Conservation (phyloP, 306 rosid species). For the Senna tora region DNA sequence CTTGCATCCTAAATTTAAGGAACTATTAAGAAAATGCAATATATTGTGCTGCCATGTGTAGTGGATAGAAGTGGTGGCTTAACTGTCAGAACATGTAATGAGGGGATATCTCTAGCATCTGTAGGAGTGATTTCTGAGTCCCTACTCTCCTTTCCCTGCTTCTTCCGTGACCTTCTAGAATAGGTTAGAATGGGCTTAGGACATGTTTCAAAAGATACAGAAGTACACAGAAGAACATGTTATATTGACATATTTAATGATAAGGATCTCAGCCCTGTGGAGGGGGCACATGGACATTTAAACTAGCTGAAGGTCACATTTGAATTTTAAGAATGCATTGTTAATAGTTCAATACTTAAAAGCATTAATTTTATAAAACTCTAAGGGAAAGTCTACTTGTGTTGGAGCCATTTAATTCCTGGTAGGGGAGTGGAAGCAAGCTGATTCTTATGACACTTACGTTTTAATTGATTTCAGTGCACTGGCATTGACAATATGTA, state of each 20-base stretch:
- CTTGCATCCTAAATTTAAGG: too few species aligned
- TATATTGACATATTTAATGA: conserved; percentile 16
- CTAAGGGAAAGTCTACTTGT: conserved; percentile 1
- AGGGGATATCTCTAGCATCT: too few species aligned
- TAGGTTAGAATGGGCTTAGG: too few species aligned
- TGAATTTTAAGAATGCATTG: background rate
- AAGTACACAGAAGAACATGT: background rate
- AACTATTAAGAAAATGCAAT: too few species aligned
- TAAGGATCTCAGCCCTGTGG: conserved; percentile 10
- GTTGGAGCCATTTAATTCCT: conserved; percentile 4
- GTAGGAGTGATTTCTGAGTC: too few species aligned
- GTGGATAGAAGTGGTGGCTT: too few species aligned
- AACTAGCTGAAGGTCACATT: background rate
- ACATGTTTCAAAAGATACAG: too few species aligned
- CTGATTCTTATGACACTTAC: background rate
- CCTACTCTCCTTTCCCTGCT: too few species aligned
- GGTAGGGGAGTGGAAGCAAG: conserved; percentile 27
- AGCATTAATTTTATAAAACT: background rate
- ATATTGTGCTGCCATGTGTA: too few species aligned
- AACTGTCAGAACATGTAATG: too few species aligned
- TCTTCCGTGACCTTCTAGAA: too few species aligned
- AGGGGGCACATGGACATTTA: conserved; percentile 11
- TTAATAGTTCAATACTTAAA: background rate
- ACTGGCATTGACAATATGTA: background rate
- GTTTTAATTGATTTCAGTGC: background rate